These are phyloP conservation scores for Nadsonia starkeyi-henricii DNA, from an alignment of 1,139 yeast genomes.

Conservation along the genomic window DNA sequence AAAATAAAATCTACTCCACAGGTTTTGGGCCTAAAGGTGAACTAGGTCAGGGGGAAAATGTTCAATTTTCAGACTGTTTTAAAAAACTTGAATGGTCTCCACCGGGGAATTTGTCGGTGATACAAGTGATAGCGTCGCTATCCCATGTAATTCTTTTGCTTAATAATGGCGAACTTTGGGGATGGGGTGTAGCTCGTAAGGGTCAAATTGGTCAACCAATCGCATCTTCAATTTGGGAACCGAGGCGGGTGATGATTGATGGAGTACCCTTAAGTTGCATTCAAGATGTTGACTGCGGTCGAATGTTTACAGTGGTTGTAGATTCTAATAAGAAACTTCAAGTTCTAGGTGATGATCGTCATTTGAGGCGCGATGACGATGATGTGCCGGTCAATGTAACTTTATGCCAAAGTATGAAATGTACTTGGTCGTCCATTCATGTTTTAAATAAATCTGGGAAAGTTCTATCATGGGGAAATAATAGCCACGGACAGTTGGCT, in stretches of 20 bases:
- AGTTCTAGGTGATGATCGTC: slow-evolving; percentile 19
- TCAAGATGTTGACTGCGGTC: slow-evolving; percentile 19
- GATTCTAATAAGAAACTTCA: slow-evolving; percentile 1
- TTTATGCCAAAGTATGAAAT: slow-evolving; percentile 16
- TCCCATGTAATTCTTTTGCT: slow-evolving; percentile 40
- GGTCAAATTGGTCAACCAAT: slow-evolving; percentile 41
- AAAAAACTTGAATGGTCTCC: slow-evolving; percentile 11
- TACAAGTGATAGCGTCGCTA: slow-evolving; percentile 34
- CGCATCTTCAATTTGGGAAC: slow-evolving; percentile 14
- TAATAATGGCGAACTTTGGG: slow-evolving; percentile 35
- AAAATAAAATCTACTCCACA: slow-evolving; percentile 33
- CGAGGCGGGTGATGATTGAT: slow-evolving; percentile 13
- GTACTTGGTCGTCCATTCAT: slow-evolving; percentile 83
- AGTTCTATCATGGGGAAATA: slow-evolving; percentile 51
- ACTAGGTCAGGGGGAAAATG: slow-evolving; percentile 40
- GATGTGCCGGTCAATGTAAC: neutral
- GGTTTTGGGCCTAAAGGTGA: slow-evolving; percentile 68
- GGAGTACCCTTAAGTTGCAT: slow-evolving; percentile 7
- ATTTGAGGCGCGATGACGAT: slow-evolving; percentile 9
- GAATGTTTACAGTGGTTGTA: slow-evolving; percentile 21
- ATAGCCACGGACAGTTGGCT: slow-evolving; percentile 57
- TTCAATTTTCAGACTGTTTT: slow-evolving; percentile 2
- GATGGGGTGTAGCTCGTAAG: slow-evolving; percentile 76
- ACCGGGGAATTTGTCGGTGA: slow-evolving; percentile 12
- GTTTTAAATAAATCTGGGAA: slow-evolving; percentile 17